Percentiles rank a stretch among this genome's conserved stretches.
Evolutionary conservation across 345 rosid species (phyloP).

Genomic region (Aethionema arabicum): DNA sequence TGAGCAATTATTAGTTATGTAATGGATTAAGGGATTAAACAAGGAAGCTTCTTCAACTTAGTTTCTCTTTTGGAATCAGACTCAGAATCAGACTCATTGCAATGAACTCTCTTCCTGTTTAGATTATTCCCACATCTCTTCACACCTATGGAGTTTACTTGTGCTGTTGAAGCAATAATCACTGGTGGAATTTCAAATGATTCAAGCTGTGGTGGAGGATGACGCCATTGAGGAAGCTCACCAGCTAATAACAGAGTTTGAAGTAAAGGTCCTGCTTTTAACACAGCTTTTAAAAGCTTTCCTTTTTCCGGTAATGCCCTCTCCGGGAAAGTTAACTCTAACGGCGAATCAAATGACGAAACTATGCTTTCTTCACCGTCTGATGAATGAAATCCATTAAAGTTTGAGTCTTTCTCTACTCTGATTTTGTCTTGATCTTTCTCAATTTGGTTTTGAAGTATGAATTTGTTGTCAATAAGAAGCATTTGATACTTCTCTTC

Average conservation of each 20-base stretch:
- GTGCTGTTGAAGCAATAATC: constrained; percentile 57
- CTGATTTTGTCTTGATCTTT: constrained; percentile 47
- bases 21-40: constrained; percentile 44
- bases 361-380: constrained; percentile 96
- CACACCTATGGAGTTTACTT: constrained; percentile 25
- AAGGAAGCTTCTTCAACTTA: constrained; percentile 60
- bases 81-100: constrained; percentile 54
- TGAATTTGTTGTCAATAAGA: constrained; percentile 49
- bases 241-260: constrained; percentile 94
- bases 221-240: constrained; percentile 95
- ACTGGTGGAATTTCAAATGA: constrained; percentile 93
- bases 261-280: constrained; percentile 88
- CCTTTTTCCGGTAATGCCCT: constrained; percentile 64
- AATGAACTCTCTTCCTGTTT: constrained; percentile 61
- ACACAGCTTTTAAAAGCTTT: constrained; percentile 93
- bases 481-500: constrained; percentile 60
- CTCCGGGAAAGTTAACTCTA: constrained; percentile 34
- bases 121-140: constrained; percentile 48
- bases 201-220: constrained; percentile 91
- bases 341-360: constrained; percentile 60
- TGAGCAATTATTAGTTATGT: background rate
- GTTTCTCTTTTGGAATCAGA: constrained; percentile 45
- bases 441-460: constrained; percentile 57
- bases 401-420: constrained; percentile 47
- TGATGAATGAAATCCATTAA: constrained; percentile 67